Percentiles rank a stretch among this genome's conserved stretches.
phyloP scores from a whole-genome alignment of 2,329 filamentous ascomycete species.

The Huntiella omanensis region DNA sequence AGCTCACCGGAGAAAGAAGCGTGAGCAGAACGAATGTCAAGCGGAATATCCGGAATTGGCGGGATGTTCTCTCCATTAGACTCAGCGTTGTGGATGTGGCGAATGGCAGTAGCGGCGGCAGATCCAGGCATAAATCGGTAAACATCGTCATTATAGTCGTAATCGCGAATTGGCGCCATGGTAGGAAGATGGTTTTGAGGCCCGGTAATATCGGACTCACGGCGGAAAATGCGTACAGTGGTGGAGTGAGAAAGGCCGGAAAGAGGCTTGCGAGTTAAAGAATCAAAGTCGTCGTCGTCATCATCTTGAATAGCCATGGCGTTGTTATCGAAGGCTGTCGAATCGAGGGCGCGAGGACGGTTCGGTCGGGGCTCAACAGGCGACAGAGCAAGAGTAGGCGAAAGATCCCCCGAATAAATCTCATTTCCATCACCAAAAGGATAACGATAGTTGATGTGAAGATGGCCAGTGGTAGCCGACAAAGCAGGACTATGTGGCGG shows the following conservation, averaged over 20 bases:
- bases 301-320: slow-evolving; percentile 19
- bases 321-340: background rate
- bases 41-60: slow-evolving; percentile 10
- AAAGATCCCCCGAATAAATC: slow-evolving; percentile 7
- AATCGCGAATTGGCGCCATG: slow-evolving; percentile 7
- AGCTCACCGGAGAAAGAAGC: slow-evolving; percentile 23
- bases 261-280: background rate
- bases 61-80: slow-evolving; percentile 17
- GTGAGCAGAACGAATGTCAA: slow-evolving; percentile 16
- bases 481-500: background rate
- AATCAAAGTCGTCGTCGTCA: slow-evolving; percentile 19
- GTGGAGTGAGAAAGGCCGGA: slow-evolving; percentile 7
- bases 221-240: slow-evolving; percentile 24
- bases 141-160: slow-evolving; percentile 20
- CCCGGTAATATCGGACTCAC: slow-evolving; percentile 19
- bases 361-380: slow-evolving; percentile 4
- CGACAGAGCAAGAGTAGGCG: slow-evolving; percentile 9
- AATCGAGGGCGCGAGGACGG: background rate
- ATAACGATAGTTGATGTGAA: slow-evolving; percentile 11
- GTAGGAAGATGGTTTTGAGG: slow-evolving; percentile 3
- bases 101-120: slow-evolving; percentile 14
- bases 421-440: slow-evolving; percentile 10
- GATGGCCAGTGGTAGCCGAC: background rate
- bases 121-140: slow-evolving; percentile 20
- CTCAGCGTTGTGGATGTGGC: slow-evolving; percentile 16